Evolutionary conservation across 176 grass and related monocot genomes (phyloP).

Genomic region (Paspalum vaginatum): DNA sequence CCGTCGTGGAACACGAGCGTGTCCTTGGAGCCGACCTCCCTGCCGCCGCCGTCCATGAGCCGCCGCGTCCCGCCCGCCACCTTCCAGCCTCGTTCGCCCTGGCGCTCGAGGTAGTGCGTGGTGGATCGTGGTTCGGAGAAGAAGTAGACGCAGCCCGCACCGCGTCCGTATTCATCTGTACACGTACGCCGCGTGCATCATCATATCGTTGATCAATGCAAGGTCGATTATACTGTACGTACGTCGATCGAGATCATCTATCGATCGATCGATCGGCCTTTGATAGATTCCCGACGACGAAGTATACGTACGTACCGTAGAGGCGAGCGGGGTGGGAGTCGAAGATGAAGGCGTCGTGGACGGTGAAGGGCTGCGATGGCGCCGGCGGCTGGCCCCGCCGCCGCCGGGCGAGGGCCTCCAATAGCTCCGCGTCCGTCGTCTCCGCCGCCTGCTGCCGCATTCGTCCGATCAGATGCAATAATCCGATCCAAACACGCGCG

Average conservation of each 20-base stretch:
- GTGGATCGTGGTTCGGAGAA: not conserved
- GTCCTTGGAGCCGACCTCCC: not conserved
- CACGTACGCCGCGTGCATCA: not conserved
- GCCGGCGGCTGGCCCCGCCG: too few relatives aligned
- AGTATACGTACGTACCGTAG: not conserved
- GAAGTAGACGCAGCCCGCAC: not conserved
- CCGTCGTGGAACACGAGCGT: not conserved
- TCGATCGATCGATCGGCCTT: too few relatives aligned
- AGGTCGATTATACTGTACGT: too few relatives aligned
- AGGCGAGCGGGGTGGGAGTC: not conserved
- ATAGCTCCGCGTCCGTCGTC: not conserved
- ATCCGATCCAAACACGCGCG: too few relatives aligned
- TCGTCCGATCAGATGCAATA: too few relatives aligned
- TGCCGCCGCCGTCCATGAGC: not conserved
- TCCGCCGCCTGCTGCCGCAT: not conserved
- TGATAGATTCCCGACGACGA: too few relatives aligned
- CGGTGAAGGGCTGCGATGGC: not conserved
- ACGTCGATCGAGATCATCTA: too few relatives aligned
- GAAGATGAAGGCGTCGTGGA: not conserved
- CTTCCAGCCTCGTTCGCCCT: not conserved
- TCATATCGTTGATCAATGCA: too few relatives aligned
- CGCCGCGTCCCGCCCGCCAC: not conserved
- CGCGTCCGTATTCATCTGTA: not conserved
- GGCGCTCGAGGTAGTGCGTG: not conserved
- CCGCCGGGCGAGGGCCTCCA: not conserved